phyloP scores from a whole-genome alignment of 805 yeast species.

The Yueomyces sinensis region DNA sequence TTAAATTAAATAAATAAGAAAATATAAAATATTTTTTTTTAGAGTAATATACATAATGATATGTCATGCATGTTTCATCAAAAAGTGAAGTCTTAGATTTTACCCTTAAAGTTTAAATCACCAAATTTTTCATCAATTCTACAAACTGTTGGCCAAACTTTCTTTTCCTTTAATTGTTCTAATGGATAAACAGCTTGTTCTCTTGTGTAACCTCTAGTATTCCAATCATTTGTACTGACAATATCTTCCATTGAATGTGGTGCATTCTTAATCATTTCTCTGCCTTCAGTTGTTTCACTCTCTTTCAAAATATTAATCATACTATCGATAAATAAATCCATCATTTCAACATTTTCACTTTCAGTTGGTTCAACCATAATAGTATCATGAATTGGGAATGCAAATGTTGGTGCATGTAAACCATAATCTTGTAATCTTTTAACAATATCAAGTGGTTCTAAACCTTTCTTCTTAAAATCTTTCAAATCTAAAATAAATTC shows the following conservation, averaged over 20 bases:
- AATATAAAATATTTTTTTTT: too few relatives aligned
- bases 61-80: too few relatives aligned
- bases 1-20: too few relatives aligned
- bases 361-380: constrained; percentile 98
- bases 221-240: constrained; percentile 61
- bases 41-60: constrained; percentile 34
- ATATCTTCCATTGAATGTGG: constrained; percentile 86
- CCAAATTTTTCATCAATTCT: constrained; percentile 93
- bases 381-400: constrained; percentile 97
- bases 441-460: constrained; percentile 94
- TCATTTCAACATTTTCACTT: constrained; percentile 76
- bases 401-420: constrained; percentile 97
- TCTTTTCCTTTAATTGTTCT: constrained; percentile 53
- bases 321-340: constrained; percentile 83
- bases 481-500: constrained; percentile 90
- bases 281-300: constrained; percentile 58
- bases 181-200: constrained; percentile 91
- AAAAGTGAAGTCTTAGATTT: too few relatives aligned
- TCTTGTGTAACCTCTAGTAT: constrained; percentile 71
- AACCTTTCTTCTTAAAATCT: constrained; percentile 61
- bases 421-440: constrained; percentile 96
- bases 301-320: constrained; percentile 74
- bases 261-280: constrained; percentile 68
- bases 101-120: constrained; percentile 82
- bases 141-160: constrained; percentile 93